Conservation (phyloP, 2,329 filamentous ascomycete species). For the Botrytis pseudocinerea region DNA sequence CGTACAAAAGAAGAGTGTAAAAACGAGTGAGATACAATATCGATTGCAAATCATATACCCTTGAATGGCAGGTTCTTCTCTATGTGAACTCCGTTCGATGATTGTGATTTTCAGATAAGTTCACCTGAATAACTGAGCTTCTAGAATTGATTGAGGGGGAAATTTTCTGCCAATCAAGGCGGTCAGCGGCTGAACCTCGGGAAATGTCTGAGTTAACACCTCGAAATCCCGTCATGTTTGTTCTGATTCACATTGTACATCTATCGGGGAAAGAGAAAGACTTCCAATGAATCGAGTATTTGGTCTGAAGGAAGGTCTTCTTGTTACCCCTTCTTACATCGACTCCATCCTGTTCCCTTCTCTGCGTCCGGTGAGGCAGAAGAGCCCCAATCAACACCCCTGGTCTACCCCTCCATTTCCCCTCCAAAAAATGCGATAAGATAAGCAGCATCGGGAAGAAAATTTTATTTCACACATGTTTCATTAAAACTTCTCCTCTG, state of each 20-base stretch:
- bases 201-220: background rate
- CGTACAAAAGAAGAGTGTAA: background rate
- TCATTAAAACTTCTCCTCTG: background rate
- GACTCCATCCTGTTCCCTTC: background rate
- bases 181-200: constrained; percentile 9
- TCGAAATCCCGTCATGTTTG: background rate
- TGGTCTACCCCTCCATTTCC: constrained; percentile 17
- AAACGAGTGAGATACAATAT: background rate
- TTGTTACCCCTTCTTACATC: background rate
- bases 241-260: background rate
- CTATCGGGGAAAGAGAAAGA: background rate
- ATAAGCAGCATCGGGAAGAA: constrained; percentile 17
- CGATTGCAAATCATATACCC: background rate
- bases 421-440: constrained; percentile 12
- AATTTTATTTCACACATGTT: constrained; percentile 5
- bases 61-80: background rate
- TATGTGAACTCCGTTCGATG: background rate
- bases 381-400: background rate
- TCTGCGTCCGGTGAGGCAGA: background rate
- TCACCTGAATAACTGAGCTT: background rate
- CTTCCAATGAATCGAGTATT: background rate
- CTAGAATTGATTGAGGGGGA: background rate
- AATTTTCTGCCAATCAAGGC: constrained; percentile 5
- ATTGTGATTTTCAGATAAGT: background rate
- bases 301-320: background rate